Conservation (phyloP, 768 basidiomycete species). For the Psilocybe cubensis region DNA sequence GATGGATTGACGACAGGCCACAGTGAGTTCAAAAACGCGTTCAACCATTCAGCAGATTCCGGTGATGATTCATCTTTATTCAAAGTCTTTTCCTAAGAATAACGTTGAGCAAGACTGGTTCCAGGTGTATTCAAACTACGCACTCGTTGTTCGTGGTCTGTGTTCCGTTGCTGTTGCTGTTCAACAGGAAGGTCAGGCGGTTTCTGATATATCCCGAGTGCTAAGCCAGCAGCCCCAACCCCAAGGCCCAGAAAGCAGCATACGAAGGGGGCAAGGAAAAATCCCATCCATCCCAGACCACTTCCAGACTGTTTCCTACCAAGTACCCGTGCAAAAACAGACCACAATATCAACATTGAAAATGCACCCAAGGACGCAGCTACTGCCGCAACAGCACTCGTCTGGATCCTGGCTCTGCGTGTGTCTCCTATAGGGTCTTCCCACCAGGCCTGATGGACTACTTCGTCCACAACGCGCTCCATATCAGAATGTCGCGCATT, state of each 20-base stretch:
- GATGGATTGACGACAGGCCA: conserved; percentile 81
- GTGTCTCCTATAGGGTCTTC: conserved; percentile 33
- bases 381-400: conserved; percentile 31
- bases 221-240: conserved; percentile 30
- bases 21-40: conserved; percentile 58
- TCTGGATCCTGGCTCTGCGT: conserved; percentile 32
- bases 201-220: conserved; percentile 20
- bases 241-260: conserved; percentile 29
- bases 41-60: conserved; percentile 61
- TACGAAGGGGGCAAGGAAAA: conserved; percentile 23
- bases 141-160: conserved; percentile 1
- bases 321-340: conserved; percentile 21
- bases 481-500: conserved; percentile 29
- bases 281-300: conserved; percentile 19
- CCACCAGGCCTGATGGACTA: conserved; percentile 36
- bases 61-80: conserved; percentile 24
- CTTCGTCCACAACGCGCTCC: conserved; percentile 30
- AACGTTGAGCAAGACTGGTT: not conserved
- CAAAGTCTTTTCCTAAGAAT: not conserved
- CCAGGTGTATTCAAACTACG: not conserved
- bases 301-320: conserved; percentile 12
- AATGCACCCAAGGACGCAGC: conserved; percentile 32
- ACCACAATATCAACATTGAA: conserved; percentile 24
- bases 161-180: not conserved
- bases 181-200: not conserved